Evolutionary conservation across 1,139 yeast genomes (phyloP), one percentile per base, ranked within the genome.

Genomic region (Hyphopichia fennica): DNA sequence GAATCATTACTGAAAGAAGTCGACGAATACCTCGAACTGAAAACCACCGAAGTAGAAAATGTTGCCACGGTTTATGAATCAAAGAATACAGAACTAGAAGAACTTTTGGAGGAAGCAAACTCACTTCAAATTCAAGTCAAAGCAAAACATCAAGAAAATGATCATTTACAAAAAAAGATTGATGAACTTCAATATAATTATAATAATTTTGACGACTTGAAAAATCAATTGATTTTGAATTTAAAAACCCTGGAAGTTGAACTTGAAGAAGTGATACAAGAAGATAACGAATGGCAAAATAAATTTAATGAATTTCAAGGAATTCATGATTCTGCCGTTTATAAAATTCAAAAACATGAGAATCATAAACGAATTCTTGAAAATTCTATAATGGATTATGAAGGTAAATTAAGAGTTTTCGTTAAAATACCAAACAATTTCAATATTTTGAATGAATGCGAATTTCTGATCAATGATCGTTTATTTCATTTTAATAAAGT

Each of bases 311-410:
- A 33, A 0, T 45, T 52, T 2, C 38, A 44, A 17, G 25, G 30
- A 0, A 40, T 30, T 14, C 53, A 51, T 38, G 40, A 48, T 2
- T 39, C 31, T 3, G 49, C 58, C 1, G 38, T 45, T 10, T 31
- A 36, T 2, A 63, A 65, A 40, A 40, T 55, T 11, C 41, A 47
- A 2, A 52, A 57, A 15, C 64, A 66, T 42, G 57, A 58, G 10
- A 41, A 42, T 3, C 67, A 65, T 42, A 47, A 76, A 47, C 62
- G 76, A 45, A 65, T 69, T 8, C 58, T 81, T 32, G 82, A 80
- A 52, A 76, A 79, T 49, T 68, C 81, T 2, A 80, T 81, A 8
- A 73, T 78, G 64, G 75, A 78, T 36, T 57, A 71, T 38, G 63
- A 67, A 41, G 72, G 72, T 0, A 67, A 62, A 38, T 41, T 60